phyloP scores from a whole-genome alignment of 495 filamentous ascomycete genomes.

The Tuber brumale region DNA sequence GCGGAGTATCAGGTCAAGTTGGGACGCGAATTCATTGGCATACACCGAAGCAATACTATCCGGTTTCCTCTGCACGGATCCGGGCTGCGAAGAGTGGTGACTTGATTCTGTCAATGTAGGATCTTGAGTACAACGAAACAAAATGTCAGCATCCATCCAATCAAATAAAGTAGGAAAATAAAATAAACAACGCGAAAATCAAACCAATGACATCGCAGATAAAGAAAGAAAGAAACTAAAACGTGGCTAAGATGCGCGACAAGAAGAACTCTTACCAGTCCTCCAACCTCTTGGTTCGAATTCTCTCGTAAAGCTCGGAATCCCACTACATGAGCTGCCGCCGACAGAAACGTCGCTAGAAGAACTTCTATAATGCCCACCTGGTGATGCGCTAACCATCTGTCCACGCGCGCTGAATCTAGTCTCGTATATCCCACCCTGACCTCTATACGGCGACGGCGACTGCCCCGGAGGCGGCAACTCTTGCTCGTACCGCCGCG shows the following conservation, averaged over 20 bases:
- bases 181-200: constrained; percentile 3
- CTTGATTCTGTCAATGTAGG: constrained; percentile 33
- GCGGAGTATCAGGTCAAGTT: constrained; percentile 37
- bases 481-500: constrained; percentile 26
- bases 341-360: constrained; percentile 33
- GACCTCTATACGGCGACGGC: constrained; percentile 17
- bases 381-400: constrained; percentile 14
- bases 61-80: constrained; percentile 28
- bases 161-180: neutral
- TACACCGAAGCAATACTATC: constrained; percentile 40
- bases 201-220: constrained; percentile 8
- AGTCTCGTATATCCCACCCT: constrained; percentile 23
- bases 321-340: constrained; percentile 39
- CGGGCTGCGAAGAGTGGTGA: constrained; percentile 29
- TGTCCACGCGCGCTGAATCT: constrained; percentile 17
- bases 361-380: constrained; percentile 34
- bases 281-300: constrained; percentile 33
- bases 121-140: constrained; percentile 14
- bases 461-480: constrained; percentile 21
- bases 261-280: constrained; percentile 37
- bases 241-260: constrained; percentile 8
- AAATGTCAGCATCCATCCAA: constrained; percentile 1
- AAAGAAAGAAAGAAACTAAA: neutral
- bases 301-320: constrained; percentile 36
- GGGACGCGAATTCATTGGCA: constrained; percentile 38